These are phyloP conservation scores for Incumbomyces delicatus DNA, from an alignment of 2,329 filamentous ascomycete species.

Conservation along the genomic window DNA sequence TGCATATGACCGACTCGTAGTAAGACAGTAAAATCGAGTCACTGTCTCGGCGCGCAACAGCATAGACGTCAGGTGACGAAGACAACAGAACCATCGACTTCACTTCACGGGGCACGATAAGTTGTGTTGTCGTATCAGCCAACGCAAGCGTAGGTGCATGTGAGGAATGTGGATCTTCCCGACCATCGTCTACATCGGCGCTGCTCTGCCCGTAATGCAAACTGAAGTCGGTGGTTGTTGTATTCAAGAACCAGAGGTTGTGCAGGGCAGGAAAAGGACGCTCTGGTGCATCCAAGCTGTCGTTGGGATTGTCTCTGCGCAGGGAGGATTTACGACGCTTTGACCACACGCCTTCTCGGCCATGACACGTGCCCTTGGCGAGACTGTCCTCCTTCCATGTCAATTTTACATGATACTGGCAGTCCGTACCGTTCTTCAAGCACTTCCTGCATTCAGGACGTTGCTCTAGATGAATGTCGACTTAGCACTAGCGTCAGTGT, in stretches of 20 bases:
- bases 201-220: constrained; percentile 2
- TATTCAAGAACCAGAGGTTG: too few relatives aligned
- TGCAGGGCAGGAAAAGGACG: too few relatives aligned
- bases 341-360: constrained; percentile 20
- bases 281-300: too few relatives aligned
- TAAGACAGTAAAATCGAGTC: constrained; percentile 20
- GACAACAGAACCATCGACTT: background rate
- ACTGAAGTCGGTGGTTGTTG: background rate
- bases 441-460: too few relatives aligned
- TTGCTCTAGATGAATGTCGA: too few relatives aligned
- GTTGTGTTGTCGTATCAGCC: too few relatives aligned
- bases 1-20: constrained; percentile 23
- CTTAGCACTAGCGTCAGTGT: too few relatives aligned
- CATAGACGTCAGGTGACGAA: background rate
- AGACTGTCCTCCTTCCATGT: constrained; percentile 23
- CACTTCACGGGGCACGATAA: too few relatives aligned
- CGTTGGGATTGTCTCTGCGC: background rate
- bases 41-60: constrained; percentile 4
- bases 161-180: background rate
- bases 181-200: background rate
- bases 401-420: constrained; percentile 17
- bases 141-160: background rate
- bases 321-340: constrained; percentile 12
- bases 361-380: constrained; percentile 22
- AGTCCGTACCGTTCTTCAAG: too few relatives aligned